Percentiles rank a stretch among this genome's conserved stretches.
phyloP scores from a whole-genome alignment of 2,329 filamentous ascomycete genomes.

The Paecilomyces sp. region DNA sequence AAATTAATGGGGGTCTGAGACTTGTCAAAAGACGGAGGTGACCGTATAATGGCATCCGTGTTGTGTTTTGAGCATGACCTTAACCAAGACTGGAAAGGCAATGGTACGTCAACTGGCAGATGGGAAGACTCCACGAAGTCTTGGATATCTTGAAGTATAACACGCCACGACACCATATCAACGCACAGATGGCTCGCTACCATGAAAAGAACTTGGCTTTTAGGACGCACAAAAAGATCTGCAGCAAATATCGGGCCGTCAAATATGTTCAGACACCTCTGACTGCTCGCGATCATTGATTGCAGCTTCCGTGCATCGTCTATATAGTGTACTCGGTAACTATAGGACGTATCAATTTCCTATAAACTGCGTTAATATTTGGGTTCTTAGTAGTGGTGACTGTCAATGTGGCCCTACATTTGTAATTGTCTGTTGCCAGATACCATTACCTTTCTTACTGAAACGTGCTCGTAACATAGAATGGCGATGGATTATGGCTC shows the following conservation, averaged over 20 bases:
- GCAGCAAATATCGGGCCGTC: constrained; percentile 30
- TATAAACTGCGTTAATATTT: constrained; percentile 6
- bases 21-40: constrained; percentile 19
- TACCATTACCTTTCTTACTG: constrained; percentile 10
- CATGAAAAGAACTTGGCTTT: constrained; percentile 22
- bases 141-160: constrained; percentile 29
- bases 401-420: constrained; percentile 12
- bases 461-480: constrained; percentile 29
- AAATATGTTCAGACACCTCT: constrained; percentile 23
- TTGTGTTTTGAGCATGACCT: constrained; percentile 22
- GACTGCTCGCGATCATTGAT: constrained; percentile 20
- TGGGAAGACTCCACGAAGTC: constrained; percentile 26
- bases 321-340: constrained; percentile 20
- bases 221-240: constrained; percentile 29
- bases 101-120: constrained; percentile 23
- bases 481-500: constrained; percentile 23
- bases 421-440: constrained; percentile 20
- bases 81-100: constrained; percentile 35
- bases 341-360: constrained; percentile 25
- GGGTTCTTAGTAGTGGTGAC: constrained; percentile 2
- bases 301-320: constrained; percentile 16
- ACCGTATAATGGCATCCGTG: constrained; percentile 10
- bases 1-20: constrained; percentile 25
- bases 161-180: constrained; percentile 28
- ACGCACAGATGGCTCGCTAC: constrained; percentile 21